Percentiles rank a stretch among this genome's conserved stretches.
Evolutionary conservation across 345 rosid genomes (phyloP).

Genomic region (Clarkia xantiana): DNA sequence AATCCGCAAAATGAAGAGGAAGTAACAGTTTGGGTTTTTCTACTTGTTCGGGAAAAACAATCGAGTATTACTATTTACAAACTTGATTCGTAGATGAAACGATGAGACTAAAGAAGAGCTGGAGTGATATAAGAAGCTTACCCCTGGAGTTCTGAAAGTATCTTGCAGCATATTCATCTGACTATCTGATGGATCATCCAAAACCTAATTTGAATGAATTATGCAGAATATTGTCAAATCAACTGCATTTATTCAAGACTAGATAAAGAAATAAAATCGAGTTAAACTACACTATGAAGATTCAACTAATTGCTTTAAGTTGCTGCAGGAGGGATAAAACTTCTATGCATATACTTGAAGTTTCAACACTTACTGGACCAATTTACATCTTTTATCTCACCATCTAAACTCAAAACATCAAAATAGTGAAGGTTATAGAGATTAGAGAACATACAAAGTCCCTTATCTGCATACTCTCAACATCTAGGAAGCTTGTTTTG

Average conservation of each 20-base stretch:
- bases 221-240: not conserved
- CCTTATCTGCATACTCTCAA: slow-evolving; percentile 25
- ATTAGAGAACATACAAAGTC: slow-evolving; percentile 40
- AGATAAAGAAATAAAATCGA: not conserved
- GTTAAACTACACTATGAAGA: not conserved
- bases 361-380: not conserved
- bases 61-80: too few species aligned
- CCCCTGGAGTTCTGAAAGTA: slow-evolving; percentile 76
- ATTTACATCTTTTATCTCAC: not conserved
- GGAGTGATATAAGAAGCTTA: slow-evolving; percentile 14
- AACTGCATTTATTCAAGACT: too few species aligned
- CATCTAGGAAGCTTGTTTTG: slow-evolving; percentile 28
- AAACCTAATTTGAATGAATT: slow-evolving; percentile 23
- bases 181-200: slow-evolving; percentile 40
- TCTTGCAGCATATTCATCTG: slow-evolving; percentile 31
- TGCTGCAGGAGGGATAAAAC: too few species aligned
- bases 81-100: too few species aligned
- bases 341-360: too few species aligned
- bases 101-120: too few species aligned
- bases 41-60: too few species aligned
- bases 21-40: too few species aligned
- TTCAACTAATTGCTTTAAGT: not conserved
- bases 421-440: slow-evolving; percentile 6
- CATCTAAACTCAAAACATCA: slow-evolving; percentile 3
- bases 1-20: too few species aligned